A percentile compares a stretch with the other conserved stretches of the same genome.
These are phyloP conservation scores for Penicillium waksmanii DNA, from an alignment of 495 filamentous ascomycete species.

Conservation along the genomic window DNA sequence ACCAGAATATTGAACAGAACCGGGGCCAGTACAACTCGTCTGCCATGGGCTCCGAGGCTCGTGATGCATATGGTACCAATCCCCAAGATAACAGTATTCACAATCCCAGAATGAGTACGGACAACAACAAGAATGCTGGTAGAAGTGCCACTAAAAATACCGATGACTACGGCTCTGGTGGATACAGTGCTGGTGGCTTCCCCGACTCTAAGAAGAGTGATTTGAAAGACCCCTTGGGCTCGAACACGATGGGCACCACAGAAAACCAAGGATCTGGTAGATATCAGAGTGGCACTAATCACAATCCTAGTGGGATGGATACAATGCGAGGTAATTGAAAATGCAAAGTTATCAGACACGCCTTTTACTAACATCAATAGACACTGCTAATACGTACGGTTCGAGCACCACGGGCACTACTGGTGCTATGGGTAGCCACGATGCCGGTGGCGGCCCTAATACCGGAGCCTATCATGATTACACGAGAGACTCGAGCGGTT, in stretches of 20 bases:
- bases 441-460: no score
- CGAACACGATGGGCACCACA: neutral
- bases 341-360: neutral
- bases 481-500: no score
- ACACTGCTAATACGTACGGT: neutral
- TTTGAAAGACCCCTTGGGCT: neutral
- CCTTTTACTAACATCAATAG: neutral
- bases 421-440: neutral
- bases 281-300: neutral
- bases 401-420: neutral
- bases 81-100: neutral
- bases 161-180: neutral
- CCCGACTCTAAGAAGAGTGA: no score
- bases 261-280: neutral
- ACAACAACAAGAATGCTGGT: conserved; percentile 11
- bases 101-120: neutral
- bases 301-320: neutral
- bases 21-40: conserved; percentile 18
- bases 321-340: neutral
- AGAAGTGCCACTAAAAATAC: neutral
- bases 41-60: conserved; percentile 8
- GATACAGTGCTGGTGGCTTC: no score
- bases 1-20: conserved; percentile 9
- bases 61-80: conserved; percentile 21
- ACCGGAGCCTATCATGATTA: no score